phyloP scores from a whole-genome alignment of 2,329 filamentous ascomycete species.

The Blastomyces percursus region DNA sequence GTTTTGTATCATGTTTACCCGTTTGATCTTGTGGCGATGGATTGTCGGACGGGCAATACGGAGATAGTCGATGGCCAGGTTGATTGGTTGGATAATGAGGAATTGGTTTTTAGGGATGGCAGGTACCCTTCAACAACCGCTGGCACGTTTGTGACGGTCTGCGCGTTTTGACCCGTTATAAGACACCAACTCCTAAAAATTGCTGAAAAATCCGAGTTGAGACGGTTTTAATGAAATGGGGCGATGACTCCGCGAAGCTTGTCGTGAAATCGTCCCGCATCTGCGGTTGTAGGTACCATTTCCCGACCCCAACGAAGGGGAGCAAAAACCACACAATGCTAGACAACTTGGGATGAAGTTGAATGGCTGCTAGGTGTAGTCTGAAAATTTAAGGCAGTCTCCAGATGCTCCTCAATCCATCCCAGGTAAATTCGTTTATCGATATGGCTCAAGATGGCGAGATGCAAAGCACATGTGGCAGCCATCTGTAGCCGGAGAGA shows the following conservation, averaged over 20 bases:
- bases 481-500: neutral
- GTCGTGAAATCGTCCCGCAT: neutral
- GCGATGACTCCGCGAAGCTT: neutral
- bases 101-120: neutral
- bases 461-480: neutral
- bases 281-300: neutral
- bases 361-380: neutral
- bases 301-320: neutral
- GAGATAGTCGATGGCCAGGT: neutral
- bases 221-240: neutral
- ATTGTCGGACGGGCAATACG: constrained; percentile 4
- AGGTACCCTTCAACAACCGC: no score
- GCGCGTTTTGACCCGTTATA: neutral
- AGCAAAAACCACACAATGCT: neutral
- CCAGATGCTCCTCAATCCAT: neutral
- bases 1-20: constrained; percentile 5
- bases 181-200: neutral
- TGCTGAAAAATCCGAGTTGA: neutral
- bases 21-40: neutral
- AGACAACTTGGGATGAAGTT: neutral
- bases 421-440: neutral
- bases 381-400: neutral
- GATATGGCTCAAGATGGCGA: neutral
- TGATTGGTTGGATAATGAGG: constrained; percentile 6
- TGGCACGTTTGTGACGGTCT: neutral